Evolutionary conservation across 305 asterid species (phyloP), one percentile per base, ranked within the genome.

Genomic region (Salvia sclarea): DNA sequence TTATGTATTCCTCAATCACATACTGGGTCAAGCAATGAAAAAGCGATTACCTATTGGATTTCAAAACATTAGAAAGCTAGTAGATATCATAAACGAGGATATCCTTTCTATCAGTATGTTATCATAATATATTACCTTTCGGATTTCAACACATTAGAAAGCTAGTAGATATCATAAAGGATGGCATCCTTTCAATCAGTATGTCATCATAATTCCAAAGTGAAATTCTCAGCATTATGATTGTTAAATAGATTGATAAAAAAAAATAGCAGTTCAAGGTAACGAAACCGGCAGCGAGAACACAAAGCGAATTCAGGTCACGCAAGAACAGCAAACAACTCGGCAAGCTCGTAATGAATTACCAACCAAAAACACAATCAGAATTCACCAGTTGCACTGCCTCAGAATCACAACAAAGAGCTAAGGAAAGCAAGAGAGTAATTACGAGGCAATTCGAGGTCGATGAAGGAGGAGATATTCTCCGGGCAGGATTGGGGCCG

Each of bases 401-500:
- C 85, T 21, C 38, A 38, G 70, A 44, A 60, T 54, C 52, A 61
- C 48, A 72, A 44, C 41, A 45, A 45, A 12, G 25, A n/a, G 49
- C 43, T 45, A 13, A 73, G 3, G 57, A 38, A 17, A 57, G 61
- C 40, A 44, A 28, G 6, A 55, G 14, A 14, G 78, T 30, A 72
- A 77, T 57, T 77, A 94, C 98, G 67, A 0, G 97, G 96, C 80
- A 95, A 68, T 78, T 95, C 89, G 48, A 95, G 89, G 85, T 95
- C 99, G 60, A 95, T 78, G 77, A 91, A 95, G 5, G 99, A 91
- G 16, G 98, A 91, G 54, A 68, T 44, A 41, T 79, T 95, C 82
- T 95, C 98, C 18, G 98, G 88, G 73, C 94, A 91, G 11, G 96
- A 78, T 14, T 91, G 79, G 6, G 96, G 97, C 9, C 73, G 75